Percentiles rank a stretch among this genome's conserved stretches.
Conservation (phyloP, 345 rosid genomes). For the Tarenaya hassleriana region DNA sequence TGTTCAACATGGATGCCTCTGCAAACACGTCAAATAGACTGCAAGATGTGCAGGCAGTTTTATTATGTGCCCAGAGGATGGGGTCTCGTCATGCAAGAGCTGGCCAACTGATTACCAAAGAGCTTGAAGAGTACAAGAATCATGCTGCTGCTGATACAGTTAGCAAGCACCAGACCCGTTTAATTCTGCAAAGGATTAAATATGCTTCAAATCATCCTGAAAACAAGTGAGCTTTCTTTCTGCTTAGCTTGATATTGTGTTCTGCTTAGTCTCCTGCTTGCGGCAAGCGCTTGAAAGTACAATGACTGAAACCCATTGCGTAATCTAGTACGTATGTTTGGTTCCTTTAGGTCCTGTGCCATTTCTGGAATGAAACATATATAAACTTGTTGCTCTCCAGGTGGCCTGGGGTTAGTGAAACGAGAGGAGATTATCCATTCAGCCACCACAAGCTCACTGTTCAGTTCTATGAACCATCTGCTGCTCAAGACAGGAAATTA, state of each 20-base stretch:
- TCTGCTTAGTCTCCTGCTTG: background rate
- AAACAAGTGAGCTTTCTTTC: slow-evolving; percentile 47
- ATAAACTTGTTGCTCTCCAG: slow-evolving; percentile 38
- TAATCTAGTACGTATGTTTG: background rate
- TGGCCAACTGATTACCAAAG: slow-evolving; percentile 68
- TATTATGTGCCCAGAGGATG: slow-evolving; percentile 80
- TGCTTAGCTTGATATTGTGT: slow-evolving; percentile 19
- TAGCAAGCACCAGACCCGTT: slow-evolving; percentile 87
- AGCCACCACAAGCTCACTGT: slow-evolving; percentile 98
- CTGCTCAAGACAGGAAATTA: slow-evolving; percentile 95
- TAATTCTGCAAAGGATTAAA: slow-evolving; percentile 87
- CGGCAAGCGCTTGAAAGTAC: no score
- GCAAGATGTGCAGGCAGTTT: slow-evolving; percentile 94
- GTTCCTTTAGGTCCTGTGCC: background rate
- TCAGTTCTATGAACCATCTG: slow-evolving; percentile 95
- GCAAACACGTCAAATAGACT: slow-evolving; percentile 70
- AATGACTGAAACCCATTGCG: background rate
- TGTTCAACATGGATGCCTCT: slow-evolving; percentile 75
- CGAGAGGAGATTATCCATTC: slow-evolving; percentile 98
- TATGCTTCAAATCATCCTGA: slow-evolving; percentile 64
- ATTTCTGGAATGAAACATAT: slow-evolving; percentile 18
- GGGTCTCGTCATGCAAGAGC: slow-evolving; percentile 87
- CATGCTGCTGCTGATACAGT: slow-evolving; percentile 79
- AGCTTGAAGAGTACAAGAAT: slow-evolving; percentile 90
- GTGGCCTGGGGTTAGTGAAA: slow-evolving; percentile 97